Conservation (phyloP, 2,329 filamentous ascomycete genomes). For the Sporothrix phasma region DNA sequence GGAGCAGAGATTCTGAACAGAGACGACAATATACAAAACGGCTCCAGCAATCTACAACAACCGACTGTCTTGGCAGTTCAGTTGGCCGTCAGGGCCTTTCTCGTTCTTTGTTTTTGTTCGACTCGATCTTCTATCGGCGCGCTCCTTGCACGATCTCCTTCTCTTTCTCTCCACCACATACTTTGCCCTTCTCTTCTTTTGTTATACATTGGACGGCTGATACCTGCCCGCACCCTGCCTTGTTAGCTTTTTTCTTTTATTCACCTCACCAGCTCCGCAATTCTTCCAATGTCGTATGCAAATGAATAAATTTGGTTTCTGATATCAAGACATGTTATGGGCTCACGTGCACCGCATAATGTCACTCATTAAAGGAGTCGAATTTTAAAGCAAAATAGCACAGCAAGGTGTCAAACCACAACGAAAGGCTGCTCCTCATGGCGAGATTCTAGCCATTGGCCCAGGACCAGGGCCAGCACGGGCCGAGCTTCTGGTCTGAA, state of each 20-base stretch:
- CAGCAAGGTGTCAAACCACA: too few relatives aligned
- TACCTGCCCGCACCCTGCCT: background rate
- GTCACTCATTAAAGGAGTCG: too few relatives aligned
- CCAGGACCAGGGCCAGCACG: background rate
- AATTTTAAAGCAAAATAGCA: too few relatives aligned
- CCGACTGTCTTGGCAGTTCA: too few relatives aligned
- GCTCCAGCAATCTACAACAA: too few relatives aligned
- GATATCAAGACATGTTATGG: too few relatives aligned
- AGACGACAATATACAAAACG: too few relatives aligned
- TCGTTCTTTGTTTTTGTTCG: background rate
- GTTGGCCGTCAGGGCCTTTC: too few relatives aligned
- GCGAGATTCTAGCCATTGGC: background rate
- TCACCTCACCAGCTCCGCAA: background rate
- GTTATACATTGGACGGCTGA: conserved; percentile 2
- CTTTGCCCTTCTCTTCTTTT: background rate
- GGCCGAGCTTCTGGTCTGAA: conserved; percentile 3
- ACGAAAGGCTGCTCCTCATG: background rate
- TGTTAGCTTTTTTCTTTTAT: background rate
- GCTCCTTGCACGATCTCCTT: background rate
- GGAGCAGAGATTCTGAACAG: too few relatives aligned
- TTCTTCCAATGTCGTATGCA: background rate
- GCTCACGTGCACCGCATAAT: too few relatives aligned
- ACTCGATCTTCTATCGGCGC: background rate
- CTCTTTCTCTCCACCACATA: background rate
- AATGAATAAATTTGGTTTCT: background rate